These are phyloP conservation scores for Schizophyllum amplum DNA, from an alignment of 1,284 basidiomycete species.

Conservation along the genomic window DNA sequence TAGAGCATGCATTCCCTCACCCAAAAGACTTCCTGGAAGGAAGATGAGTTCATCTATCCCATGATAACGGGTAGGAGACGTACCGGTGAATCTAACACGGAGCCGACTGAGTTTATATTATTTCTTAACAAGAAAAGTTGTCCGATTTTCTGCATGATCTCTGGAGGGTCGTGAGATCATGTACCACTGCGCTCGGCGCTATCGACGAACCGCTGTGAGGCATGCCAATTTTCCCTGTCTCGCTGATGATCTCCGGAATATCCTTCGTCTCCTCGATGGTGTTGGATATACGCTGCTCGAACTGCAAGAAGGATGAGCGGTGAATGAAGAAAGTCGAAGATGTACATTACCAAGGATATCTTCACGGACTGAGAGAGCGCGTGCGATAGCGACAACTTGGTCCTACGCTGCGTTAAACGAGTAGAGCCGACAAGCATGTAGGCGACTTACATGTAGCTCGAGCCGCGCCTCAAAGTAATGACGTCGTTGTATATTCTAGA, in stretches of 20 bases:
- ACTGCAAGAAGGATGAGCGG: conserved; percentile 32
- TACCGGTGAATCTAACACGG: conserved; percentile 90
- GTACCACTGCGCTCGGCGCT: conserved; percentile 1
- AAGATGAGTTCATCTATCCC: conserved; percentile 3
- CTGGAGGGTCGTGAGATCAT: conserved; percentile 27
- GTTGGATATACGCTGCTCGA: conserved; percentile 87
- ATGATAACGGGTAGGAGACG: conserved; percentile 24
- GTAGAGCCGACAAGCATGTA: conserved; percentile 4
- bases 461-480: conserved; percentile 90
- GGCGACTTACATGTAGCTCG: conserved; percentile 80
- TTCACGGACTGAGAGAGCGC: conserved; percentile 95
- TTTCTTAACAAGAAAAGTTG: conserved; percentile 90
- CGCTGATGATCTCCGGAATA: conserved; percentile 88
- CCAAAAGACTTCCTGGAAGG: conserved; percentile 83
- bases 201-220: conserved; percentile 54
- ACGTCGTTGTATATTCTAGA: conserved; percentile 95
- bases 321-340: neutral
- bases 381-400: conserved; percentile 91
- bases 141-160: conserved; percentile 98
- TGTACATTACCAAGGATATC: conserved; percentile 68
- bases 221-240: conserved; percentile 92
- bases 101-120: conserved; percentile 94
- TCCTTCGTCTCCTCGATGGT: conserved; percentile 97
- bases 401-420: conserved; percentile 45
- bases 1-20: conserved; percentile 30